These are phyloP conservation scores for Kalmusia sp. DNA, from an alignment of 2,329 filamentous ascomycete genomes.

Conservation along the genomic window DNA sequence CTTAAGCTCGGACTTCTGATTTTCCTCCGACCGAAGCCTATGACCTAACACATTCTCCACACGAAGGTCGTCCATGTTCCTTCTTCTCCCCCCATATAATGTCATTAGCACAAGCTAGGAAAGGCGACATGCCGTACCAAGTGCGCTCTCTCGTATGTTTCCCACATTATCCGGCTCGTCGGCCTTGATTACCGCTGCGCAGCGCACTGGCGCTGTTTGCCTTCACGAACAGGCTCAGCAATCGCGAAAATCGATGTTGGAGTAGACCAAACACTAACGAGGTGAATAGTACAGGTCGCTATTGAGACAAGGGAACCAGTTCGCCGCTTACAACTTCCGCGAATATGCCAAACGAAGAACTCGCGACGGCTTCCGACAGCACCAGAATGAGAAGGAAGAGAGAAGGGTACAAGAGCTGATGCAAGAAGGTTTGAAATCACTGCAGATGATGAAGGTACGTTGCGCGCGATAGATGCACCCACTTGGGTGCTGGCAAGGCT, in stretches of 20 bases:
- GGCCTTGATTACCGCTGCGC: not conserved
- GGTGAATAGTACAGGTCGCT: slow-evolving; percentile 82
- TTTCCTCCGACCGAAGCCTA: slow-evolving; percentile 36
- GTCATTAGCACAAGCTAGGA: slow-evolving; percentile 44
- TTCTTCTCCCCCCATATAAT: slow-evolving; percentile 28
- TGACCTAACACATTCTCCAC: slow-evolving; percentile 47
- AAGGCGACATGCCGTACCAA: slow-evolving; percentile 48
- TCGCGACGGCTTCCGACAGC: slow-evolving; percentile 86
- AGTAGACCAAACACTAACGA: too few relatives aligned
- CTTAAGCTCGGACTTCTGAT: slow-evolving; percentile 36
- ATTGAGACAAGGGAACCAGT: slow-evolving; percentile 83
- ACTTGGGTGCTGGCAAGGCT: too few relatives aligned
- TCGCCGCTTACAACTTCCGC: slow-evolving; percentile 95
- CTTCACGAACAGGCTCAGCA: not conserved
- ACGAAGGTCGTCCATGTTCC: slow-evolving; percentile 36
- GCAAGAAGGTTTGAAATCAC: slow-evolving; percentile 83
- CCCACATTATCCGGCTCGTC: not conserved
- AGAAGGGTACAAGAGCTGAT: slow-evolving; percentile 85
- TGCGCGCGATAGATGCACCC: not conserved
- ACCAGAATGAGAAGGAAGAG: slow-evolving; percentile 74
- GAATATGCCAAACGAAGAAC: slow-evolving; percentile 94
- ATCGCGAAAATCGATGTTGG: too few relatives aligned
- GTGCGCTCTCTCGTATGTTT: slow-evolving; percentile 49
- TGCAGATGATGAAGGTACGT: slow-evolving; percentile 88
- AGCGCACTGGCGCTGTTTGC: not conserved